A percentile compares a stretch with the other conserved stretches of the same genome.
Conservation (phyloP, 441 rosid species). For the Bruguiera hainesii region DNA sequence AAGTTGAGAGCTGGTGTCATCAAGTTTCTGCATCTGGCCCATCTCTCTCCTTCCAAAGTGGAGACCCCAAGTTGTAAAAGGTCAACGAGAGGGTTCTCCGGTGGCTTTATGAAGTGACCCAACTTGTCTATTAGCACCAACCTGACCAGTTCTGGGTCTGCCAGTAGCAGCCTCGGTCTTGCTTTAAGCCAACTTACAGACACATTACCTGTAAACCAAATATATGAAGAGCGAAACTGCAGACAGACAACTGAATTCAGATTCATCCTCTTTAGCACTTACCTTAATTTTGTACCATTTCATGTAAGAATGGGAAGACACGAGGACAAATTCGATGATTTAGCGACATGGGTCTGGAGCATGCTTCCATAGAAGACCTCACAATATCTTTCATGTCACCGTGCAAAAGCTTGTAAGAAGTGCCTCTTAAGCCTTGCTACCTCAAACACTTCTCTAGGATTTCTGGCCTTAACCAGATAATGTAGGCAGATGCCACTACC, state of each 20-base stretch:
- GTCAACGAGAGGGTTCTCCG: slow-evolving; percentile 19
- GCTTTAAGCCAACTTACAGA: slow-evolving; percentile 27
- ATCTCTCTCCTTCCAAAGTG: slow-evolving; percentile 28
- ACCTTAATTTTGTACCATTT: slow-evolving; percentile 24
- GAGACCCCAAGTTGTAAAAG: slow-evolving; percentile 27
- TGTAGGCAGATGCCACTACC: not conserved
- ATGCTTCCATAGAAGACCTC: slow-evolving; percentile 11
- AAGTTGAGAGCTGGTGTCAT: slow-evolving; percentile 28
- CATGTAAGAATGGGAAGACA: slow-evolving; percentile 13
- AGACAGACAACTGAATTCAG: too few species aligned
- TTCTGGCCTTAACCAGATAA: slow-evolving; percentile 17
- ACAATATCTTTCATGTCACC: slow-evolving; percentile 10
- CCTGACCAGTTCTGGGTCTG: slow-evolving; percentile 23
- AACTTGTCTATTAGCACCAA: slow-evolving; percentile 13
- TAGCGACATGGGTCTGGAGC: slow-evolving; percentile 16
- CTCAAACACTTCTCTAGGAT: slow-evolving; percentile 13
- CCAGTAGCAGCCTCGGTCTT: slow-evolving; percentile 21
- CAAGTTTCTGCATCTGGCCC: slow-evolving; percentile 27
- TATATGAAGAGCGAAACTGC: too few species aligned
- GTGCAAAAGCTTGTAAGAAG: slow-evolving; percentile 11
- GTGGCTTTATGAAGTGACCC: slow-evolving; percentile 24
- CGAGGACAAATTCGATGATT: slow-evolving; percentile 19
- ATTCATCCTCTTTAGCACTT: not conserved
- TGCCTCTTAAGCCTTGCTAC: slow-evolving; percentile 24
- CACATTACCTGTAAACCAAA: slow-evolving; percentile 14